Evolutionary conservation across 2,329 filamentous ascomycete species (phyloP), one percentile per base, ranked within the genome.

Genomic region (Dothideomycetidae sp.): DNA sequence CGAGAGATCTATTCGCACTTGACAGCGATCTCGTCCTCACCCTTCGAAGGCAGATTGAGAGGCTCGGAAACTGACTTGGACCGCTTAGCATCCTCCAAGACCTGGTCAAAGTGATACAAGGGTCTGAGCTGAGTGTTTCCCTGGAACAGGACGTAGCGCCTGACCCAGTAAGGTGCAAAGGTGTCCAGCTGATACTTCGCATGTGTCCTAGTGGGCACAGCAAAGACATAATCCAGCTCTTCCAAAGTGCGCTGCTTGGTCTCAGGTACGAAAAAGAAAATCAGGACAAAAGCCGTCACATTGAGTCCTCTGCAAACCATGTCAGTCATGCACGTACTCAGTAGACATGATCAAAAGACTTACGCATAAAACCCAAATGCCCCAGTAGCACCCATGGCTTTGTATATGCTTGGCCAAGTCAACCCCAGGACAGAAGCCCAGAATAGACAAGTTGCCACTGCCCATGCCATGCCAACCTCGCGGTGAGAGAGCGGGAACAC

Each of bases 281-380:
- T 78, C 61, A 80, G 69, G 15, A 72, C 41, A 11, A 78, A 61
- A 0, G 74, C 75, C 2, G 71, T 49, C 3, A 76, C 45, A 44
- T 80, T 81, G 5, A 79, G 56, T 0, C 58, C 21, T n/a, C n/a
- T n/a, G n/a, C n/a, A n/a, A n/a, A n/a, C n/a, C 71, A 15, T 28
- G 11, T 23, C 16, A 35, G 33, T 14, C 4, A 26, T 2, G 23
- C 9, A n/a, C n/a, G n/a, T n/a, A n/a, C n/a, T n/a, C n/a, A n/a
- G n/a, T n/a, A n/a, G n/a, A n/a, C n/a, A n/a, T n/a, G n/a, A n/a
- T n/a, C n/a, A n/a, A n/a, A n/a, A n/a, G n/a, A 37, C 11, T 5
- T 36, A 47, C 31, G 61, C 65, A 42, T 78, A 78, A 50, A 78
- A 74, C 3, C 70, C 66, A 46, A 78, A 77, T 2, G 71, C 68